Evolutionary conservation across 2,329 filamentous ascomycete genomes (phyloP), one percentile per base, ranked within the genome.

Genomic region (Diplodia intermedia): DNA sequence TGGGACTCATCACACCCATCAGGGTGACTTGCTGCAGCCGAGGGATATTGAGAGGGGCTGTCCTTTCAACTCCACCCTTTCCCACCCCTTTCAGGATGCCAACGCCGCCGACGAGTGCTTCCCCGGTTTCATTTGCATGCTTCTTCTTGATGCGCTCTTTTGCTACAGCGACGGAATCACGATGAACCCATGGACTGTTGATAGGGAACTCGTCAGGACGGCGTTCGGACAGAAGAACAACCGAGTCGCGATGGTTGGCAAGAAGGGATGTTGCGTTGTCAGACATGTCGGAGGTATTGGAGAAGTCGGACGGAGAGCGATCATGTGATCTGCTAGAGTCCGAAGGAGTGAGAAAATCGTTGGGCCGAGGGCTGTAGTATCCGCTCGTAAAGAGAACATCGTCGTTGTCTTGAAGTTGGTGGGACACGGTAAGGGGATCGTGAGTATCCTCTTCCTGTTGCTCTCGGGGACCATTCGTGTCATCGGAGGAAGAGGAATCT

Each of bases 101-200:
- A 6, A 65, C 38, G 9, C 54, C 63, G 14, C 40, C 20, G 12
- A 62, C 29, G 5, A 50, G 18, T n/a, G 14, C 29, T 23, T 57
- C 53, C 1, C 52, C 63, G 14, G 47, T 36, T 8, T 57, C 33
- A 9, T 40, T 11, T 12, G n/a, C 50, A 40, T 65, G 66, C 49
- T 63, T 68, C 52, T 33, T 68, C n/a, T 49, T 54, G 7, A 68
- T 50, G 15, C 66, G 56, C 6, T 68, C 66, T 18, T 60, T 68
- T 14, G 66, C 57, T 15, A 68, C 4, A 11, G 60, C 56, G 18
- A 68, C 47, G n/a, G 57, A 63, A 43, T 68, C 66, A n/a, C 66
- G 66, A n/a, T 63, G 57, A 12, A 49, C 7, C 60, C 66, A 62
- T 23, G 26, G 50, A 14, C 49, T 56, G 29, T 12, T 29, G 26